Evolutionary conservation across 768 basidiomycete species (phyloP), one percentile per base, ranked within the genome.

Genomic region (Rubroboletus pulcherrimus): DNA sequence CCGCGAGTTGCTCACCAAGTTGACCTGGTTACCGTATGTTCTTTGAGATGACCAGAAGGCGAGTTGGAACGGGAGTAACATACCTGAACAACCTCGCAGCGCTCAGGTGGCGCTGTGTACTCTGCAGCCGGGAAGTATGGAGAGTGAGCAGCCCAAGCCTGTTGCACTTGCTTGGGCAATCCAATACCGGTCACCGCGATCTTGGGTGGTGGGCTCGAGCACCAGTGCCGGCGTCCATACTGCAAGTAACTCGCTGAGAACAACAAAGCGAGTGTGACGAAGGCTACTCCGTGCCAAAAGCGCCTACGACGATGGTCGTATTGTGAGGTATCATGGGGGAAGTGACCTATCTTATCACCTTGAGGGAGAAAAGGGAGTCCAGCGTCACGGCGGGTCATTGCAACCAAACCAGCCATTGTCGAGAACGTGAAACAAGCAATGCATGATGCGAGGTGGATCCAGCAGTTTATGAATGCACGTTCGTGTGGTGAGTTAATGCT

Each of bases 1-100:
- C 3, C 12, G 26, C 31, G n/a, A 4, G 14, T 19, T 11, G 54
- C 71, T n/a, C 54, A 71, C 70, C 58, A 71, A 51, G 52, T 73
- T 64, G 10, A 69, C 70, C 69, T 71, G 15, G 43, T 41, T 4
- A 26, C 15, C 11, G 7, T 0, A 39, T 30, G 15, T n/a, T 9
- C 1, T 12, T 7, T 35, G 11, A 60, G 49, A 54, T 42, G 15
- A 1, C 17, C 1, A 8, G 24, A 42, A 46, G 15, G 30, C 3
- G 9, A 47, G n/a, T n/a, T 24, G 24, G 8, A 53, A 38, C 12
- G 21, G 14, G 21, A 37, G 30, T 10, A 24, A 57, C 66, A 49
- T 61, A 82, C 86, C 73, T 87, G 86, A n/a, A 74, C 74, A 41
- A 88, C 66, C 17, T 70, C 66, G 63, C 87, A 89, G 19, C 66